These are phyloP conservation scores for Juglanconis juglandina DNA, from an alignment of 2,329 filamentous ascomycete species.

Conservation along the genomic window DNA sequence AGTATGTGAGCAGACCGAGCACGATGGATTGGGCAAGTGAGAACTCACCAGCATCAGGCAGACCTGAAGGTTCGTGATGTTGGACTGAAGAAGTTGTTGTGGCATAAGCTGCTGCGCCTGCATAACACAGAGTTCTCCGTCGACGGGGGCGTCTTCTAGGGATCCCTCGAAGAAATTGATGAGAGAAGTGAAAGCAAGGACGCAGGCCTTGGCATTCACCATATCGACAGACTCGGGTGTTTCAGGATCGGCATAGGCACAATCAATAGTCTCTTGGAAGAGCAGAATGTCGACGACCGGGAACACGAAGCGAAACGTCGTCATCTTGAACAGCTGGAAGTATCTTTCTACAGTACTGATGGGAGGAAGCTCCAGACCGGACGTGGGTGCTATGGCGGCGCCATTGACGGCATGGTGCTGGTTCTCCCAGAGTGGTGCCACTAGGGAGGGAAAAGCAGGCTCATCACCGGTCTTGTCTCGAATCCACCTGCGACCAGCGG, in stretches of 20 bases:
- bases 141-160: slow-evolving; percentile 24
- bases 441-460: slow-evolving; percentile 25
- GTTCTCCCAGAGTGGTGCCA: background rate
- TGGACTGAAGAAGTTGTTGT: slow-evolving; percentile 40
- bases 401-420: slow-evolving; percentile 16
- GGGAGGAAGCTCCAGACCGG: slow-evolving; percentile 33
- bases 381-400: background rate
- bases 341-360: slow-evolving; percentile 27
- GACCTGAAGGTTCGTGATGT: slow-evolving; percentile 41
- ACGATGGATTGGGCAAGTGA: background rate
- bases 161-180: slow-evolving; percentile 22
- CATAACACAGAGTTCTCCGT: slow-evolving; percentile 37
- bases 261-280: slow-evolving; percentile 35
- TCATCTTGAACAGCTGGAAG: slow-evolving; percentile 29
- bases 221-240: background rate
- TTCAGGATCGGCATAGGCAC: background rate
- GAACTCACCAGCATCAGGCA: slow-evolving; percentile 44
- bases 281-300: slow-evolving; percentile 45
- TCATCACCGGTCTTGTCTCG: slow-evolving; percentile 40
- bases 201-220: slow-evolving; percentile 37
- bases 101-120: slow-evolving; percentile 41
- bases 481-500: slow-evolving; percentile 46
- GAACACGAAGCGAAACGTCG: slow-evolving; percentile 31
- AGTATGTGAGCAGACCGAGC: background rate
- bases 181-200: slow-evolving; percentile 46